These are phyloP conservation scores for Thielaviopsis ethacetica DNA, from an alignment of 2,329 filamentous ascomycete species.

Conservation along the genomic window DNA sequence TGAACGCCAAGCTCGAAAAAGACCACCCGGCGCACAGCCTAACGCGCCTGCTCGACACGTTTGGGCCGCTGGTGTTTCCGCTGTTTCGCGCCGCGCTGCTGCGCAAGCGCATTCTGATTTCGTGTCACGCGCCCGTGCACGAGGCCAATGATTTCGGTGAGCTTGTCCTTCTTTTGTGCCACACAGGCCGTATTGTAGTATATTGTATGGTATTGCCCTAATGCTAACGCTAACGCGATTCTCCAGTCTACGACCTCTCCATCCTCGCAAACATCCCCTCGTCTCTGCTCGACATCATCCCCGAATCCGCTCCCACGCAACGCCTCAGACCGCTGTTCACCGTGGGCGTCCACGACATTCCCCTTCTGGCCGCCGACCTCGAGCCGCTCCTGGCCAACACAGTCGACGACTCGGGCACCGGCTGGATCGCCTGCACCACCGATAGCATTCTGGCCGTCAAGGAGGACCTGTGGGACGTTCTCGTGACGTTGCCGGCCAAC, in stretches of 20 bases:
- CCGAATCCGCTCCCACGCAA: conserved; percentile 41
- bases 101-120: conserved; percentile 74
- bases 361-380: conserved; percentile 47
- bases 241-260: conserved; percentile 78
- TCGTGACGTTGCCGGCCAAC: conserved; percentile 63
- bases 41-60: conserved; percentile 57
- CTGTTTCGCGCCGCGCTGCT: conserved; percentile 75
- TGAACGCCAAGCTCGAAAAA: conserved; percentile 17
- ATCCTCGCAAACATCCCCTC: conserved; percentile 76
- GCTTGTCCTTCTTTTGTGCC: no score
- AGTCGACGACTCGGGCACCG: conserved; percentile 22
- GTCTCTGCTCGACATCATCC: conserved; percentile 53
- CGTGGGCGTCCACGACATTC: conserved; percentile 84
- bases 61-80: conserved; percentile 84
- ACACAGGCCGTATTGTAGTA: no score
- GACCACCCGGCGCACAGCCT: conserved; percentile 78
- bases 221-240: neutral
- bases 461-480: conserved; percentile 70
- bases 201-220: no score
- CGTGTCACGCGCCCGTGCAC: conserved; percentile 73
- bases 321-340: conserved; percentile 76
- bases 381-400: conserved; percentile 21
- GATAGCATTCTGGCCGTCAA: conserved; percentile 86
- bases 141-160: conserved; percentile 77
- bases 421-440: conserved; percentile 91